Evolutionary conservation across 441 rosid species (phyloP).

Genomic region (Corymbia calophylla): DNA sequence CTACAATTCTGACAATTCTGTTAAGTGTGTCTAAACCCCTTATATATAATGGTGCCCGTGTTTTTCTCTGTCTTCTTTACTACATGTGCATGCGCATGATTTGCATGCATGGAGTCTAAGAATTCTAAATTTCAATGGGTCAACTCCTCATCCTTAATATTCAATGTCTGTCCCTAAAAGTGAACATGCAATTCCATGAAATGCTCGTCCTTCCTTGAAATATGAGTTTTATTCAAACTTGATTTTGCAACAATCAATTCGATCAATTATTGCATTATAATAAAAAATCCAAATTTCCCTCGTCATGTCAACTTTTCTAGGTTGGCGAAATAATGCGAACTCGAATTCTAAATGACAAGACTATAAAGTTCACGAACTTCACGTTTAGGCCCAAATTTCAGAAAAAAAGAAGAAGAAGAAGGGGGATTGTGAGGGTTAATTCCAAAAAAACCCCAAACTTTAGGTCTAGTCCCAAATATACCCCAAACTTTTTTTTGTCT

Average conservation of each 20-base stretch:
- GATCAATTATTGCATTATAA: not conserved
- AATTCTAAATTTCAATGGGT: not conserved
- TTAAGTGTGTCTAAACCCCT: not conserved
- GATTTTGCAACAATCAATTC: not conserved
- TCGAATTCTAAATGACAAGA: not conserved
- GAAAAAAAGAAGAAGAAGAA: too few species aligned
- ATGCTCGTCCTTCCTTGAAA: not conserved
- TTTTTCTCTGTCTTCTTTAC: not conserved
- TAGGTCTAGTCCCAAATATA: too few species aligned
- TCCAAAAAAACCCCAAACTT: too few species aligned
- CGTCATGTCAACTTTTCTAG: not conserved
- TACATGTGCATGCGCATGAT: not conserved
- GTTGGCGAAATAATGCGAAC: too few species aligned
- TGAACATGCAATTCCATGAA: not conserved
- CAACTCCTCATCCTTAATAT: not conserved
- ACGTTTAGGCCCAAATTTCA: not conserved
- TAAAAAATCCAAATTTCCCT: not conserved
- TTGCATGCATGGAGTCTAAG: not conserved
- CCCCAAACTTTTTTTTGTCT: too few species aligned
- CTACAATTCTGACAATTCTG: not conserved
- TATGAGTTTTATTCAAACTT: not conserved
- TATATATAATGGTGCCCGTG: not conserved
- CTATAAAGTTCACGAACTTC: not conserved
- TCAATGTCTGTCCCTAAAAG: not conserved
- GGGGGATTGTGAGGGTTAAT: too few species aligned